Percentiles rank a stretch among this genome's conserved stretches.
These are phyloP conservation scores for Polyporus arcularius DNA, from an alignment of 768 basidiomycete genomes.

Conservation along the genomic window DNA sequence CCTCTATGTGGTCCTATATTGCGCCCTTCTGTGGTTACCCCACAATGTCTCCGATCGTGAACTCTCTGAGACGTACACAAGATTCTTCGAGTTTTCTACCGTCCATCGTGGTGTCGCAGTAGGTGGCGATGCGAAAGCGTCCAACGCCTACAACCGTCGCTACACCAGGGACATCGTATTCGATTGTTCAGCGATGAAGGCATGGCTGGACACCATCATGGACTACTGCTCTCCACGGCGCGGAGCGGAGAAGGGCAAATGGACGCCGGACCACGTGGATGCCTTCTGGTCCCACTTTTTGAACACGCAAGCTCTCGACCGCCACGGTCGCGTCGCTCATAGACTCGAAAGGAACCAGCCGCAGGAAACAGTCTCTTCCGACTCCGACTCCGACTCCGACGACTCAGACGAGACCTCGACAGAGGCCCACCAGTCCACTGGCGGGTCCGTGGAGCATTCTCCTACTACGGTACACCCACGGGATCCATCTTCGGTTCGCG, in stretches of 20 bases:
- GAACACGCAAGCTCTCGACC: background rate
- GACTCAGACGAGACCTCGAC: no score
- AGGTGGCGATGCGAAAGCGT: background rate
- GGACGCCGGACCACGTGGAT: background rate
- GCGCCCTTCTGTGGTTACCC: slow-evolving; percentile 1
- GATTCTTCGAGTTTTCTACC: background rate
- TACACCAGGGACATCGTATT: background rate
- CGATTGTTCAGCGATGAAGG: background rate
- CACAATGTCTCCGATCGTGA: background rate
- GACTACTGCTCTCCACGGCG: background rate
- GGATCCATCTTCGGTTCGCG: no score
- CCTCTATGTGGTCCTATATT: slow-evolving; percentile 11
- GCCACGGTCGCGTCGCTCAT: background rate
- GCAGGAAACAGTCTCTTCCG: no score
- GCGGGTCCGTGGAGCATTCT: no score
- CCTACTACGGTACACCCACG: no score
- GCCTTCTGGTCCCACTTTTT: background rate
- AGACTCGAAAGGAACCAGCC: no score
- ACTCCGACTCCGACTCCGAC: no score
- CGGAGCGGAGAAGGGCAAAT: background rate
- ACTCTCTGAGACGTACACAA: background rate
- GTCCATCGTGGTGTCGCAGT: background rate
- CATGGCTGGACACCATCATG: background rate
- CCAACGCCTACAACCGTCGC: background rate
- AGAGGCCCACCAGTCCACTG: no score